Evolutionary conservation across 352 stramenopile genomes (phyloP).

Genomic region (Pythium phragmiticola): DNA sequence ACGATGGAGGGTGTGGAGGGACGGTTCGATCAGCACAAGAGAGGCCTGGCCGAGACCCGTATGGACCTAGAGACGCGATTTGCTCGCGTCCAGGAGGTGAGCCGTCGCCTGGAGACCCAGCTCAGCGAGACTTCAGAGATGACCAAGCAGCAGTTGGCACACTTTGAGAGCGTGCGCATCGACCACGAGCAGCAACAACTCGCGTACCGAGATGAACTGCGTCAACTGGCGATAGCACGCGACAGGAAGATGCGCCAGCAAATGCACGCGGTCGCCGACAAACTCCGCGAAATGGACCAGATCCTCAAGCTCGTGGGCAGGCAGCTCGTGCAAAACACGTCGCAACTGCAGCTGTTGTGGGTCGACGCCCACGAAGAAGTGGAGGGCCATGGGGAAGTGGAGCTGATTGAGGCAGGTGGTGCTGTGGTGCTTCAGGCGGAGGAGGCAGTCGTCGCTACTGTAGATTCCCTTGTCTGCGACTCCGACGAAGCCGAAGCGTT

Average conservation of each 20-base stretch:
- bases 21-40: neutral
- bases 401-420: neutral
- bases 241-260: slow-evolving; percentile 29
- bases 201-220: slow-evolving; percentile 1
- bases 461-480: no score
- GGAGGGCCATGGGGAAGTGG: neutral
- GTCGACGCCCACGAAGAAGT: slow-evolving; percentile 32
- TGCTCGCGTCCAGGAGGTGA: neutral
- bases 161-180: neutral
- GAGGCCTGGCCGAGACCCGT: no score
- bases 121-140: neutral
- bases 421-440: neutral
- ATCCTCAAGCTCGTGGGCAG: slow-evolving; percentile 60
- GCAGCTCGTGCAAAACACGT: slow-evolving; percentile 71
- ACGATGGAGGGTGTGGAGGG: neutral
- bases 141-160: neutral
- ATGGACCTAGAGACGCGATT: neutral
- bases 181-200: slow-evolving; percentile 8
- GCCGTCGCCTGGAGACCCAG: neutral
- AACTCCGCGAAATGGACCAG: slow-evolving; percentile 57
- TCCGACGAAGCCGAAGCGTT: neutral
- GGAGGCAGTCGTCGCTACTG: neutral
- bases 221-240: slow-evolving; percentile 11
- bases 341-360: slow-evolving; percentile 52
- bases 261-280: slow-evolving; percentile 31